Evolutionary conservation across 1,284 basidiomycete genomes (phyloP).

Genomic region (Puccinia polysora): DNA sequence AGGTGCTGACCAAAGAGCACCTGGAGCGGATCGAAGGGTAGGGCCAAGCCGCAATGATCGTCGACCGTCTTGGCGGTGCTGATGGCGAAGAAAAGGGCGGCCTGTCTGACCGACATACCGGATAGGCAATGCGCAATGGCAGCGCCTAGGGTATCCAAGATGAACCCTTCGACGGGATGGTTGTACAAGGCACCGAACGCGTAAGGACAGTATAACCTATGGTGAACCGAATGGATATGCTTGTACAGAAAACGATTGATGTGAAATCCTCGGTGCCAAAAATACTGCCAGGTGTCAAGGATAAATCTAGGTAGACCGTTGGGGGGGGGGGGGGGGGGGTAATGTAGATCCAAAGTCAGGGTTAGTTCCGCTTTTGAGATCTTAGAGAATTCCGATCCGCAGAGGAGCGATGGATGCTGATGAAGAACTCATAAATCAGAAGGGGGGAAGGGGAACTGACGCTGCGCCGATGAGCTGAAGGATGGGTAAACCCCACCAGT

Average conservation of each 20-base stretch:
- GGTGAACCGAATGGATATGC: constrained; percentile 88
- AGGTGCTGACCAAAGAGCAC: constrained; percentile 29
- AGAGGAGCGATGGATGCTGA: background rate
- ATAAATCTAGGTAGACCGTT: constrained; percentile 66
- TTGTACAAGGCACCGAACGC: constrained; percentile 97
- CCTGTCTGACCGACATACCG: constrained; percentile 68
- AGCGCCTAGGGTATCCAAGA: constrained; percentile 81
- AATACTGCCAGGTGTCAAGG: constrained; percentile 98
- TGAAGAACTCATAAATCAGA: background rate
- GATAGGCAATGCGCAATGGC: constrained; percentile 68
- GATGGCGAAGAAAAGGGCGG: constrained; percentile 76
- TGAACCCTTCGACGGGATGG: constrained; percentile 88
- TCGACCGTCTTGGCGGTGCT: constrained; percentile 92
- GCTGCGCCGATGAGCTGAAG: constrained; percentile 74
- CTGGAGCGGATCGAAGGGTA: constrained; percentile 72
- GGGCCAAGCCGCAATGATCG: constrained; percentile 87
- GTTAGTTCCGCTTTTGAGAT: background rate
- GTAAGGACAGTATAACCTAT: constrained; percentile 93
- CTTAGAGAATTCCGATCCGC: background rate
- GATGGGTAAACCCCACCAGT: constrained; percentile 90
- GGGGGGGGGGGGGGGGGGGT: constrained; percentile 11
- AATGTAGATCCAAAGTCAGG: constrained; percentile 5
- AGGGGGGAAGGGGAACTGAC: constrained; percentile 59
- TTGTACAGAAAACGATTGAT: constrained; percentile 84
- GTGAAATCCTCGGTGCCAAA: constrained; percentile 88